Evolutionary conservation across 768 basidiomycete species (phyloP), one percentile per base, ranked within the genome.

Genomic region (Boletus coccyginus): DNA sequence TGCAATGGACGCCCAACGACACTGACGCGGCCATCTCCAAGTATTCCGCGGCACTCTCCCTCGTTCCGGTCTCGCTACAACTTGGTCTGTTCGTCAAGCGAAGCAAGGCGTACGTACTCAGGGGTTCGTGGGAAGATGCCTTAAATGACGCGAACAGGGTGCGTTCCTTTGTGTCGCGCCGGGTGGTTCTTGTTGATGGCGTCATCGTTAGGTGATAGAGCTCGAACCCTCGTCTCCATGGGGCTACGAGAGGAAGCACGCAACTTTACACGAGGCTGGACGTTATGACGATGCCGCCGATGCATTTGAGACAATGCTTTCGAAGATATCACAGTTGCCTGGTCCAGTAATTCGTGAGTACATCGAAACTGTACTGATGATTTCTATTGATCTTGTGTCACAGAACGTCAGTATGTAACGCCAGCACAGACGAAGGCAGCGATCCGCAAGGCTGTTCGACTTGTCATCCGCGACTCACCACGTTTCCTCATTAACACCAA

Each of bases 401-500:
- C 21, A 58, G 53, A 27, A 21, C 38, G 4, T 8, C 21, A 35
- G 6, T 35, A 35, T 35, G 35, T 35, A 13, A 35, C 1, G 0
- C 31, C 43, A 19, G 10, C 46, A 50, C 13, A 13, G 12, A 41
- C 32, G 4, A 36, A 32, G 16, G 33, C 2, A 11, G 10, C 35
- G 13, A 60, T 62, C 27, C 39, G 27, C 4, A 11, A 1, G 5
- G 41, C 21, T 1, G 12, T 62, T n/a, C 31, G 35, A 19, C 27
- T 41, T 11, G 19, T 52, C 3, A 48, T 56, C 9, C 44, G 48
- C 3, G 58, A 56, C 7, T 59, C 31, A 0, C 58, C 54, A 1
- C 52, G 29, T 1, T 33, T 56, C 5, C 58, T 62, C 21, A 53
- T 54, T 5, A 42, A 60, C 35, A 60, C 46, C 7, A 19, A 7